These are phyloP conservation scores for Candida glaebosa DNA, from an alignment of 805 yeast species.

Conservation along the genomic window DNA sequence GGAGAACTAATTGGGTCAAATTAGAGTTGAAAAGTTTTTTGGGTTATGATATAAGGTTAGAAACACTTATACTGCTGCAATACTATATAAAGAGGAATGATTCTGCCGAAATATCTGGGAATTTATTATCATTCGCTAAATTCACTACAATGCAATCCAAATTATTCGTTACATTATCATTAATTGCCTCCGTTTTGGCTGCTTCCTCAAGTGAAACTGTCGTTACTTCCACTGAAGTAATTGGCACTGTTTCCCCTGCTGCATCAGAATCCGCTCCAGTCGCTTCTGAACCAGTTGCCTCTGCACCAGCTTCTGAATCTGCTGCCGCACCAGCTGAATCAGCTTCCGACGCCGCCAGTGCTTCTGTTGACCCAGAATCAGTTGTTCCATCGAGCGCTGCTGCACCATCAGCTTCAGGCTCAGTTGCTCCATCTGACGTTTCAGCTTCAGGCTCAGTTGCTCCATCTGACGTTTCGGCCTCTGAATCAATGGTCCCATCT, in stretches of 20 bases:
- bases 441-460: slow-evolving; percentile 3
- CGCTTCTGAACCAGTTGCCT: neutral
- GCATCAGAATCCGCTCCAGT: neutral
- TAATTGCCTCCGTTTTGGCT: neutral
- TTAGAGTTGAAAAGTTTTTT: neutral
- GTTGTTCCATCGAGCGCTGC: slow-evolving; percentile 1
- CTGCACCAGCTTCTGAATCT: slow-evolving; percentile 3
- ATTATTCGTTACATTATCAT: slow-evolving; percentile 2
- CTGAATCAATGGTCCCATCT: slow-evolving; percentile 21
- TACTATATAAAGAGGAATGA: too few species aligned
- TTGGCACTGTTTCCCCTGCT: neutral
- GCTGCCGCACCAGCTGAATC: slow-evolving; percentile 2
- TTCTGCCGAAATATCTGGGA: too few species aligned
- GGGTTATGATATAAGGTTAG: too few species aligned
- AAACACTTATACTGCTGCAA: too few species aligned
- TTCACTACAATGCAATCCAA: neutral
- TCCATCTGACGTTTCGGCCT: slow-evolving; percentile 15
- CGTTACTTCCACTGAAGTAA: too few species aligned
- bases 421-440: slow-evolving; percentile 5
- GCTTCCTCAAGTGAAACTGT: neutral
- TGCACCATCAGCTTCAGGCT: slow-evolving; percentile 3
- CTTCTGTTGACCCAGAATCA: neutral
- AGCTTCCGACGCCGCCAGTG: slow-evolving; percentile 4
- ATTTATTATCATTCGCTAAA: neutral
- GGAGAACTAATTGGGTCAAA: neutral